Percentiles rank a stretch among this genome's conserved stretches.
phyloP scores from a whole-genome alignment of 768 basidiomycete genomes.

The Leccinum truebloodii region DNA sequence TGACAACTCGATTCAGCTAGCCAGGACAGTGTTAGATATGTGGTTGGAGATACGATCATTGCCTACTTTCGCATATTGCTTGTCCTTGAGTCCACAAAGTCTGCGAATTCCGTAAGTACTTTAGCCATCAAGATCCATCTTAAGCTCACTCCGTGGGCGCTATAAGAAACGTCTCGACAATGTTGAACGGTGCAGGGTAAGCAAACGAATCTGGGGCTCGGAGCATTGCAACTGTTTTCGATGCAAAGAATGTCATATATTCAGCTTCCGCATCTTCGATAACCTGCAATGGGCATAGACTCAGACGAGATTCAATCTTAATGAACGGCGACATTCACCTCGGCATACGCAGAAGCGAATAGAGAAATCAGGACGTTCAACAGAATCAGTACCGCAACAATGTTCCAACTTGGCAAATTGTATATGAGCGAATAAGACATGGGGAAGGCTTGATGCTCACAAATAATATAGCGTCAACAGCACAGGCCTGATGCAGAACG shows the following conservation, averaged over 20 bases:
- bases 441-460: conserved; percentile 42
- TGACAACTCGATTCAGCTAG: conserved; percentile 75
- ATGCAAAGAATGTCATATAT: conserved; percentile 88
- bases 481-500: conserved; percentile 39
- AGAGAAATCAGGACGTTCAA: conserved; percentile 95
- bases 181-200: conserved; percentile 92
- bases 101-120: conserved; percentile 30
- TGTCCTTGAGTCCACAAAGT: conserved; percentile 44
- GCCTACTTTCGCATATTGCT: conserved; percentile 60
- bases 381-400: conserved; percentile 78
- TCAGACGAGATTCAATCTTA: background rate
- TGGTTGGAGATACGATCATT: background rate
- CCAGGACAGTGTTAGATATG: conserved; percentile 6
- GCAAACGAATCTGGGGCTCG: conserved; percentile 79
- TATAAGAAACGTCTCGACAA: conserved; percentile 77
- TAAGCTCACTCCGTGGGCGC: conserved; percentile 81
- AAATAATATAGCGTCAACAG: conserved; percentile 79
- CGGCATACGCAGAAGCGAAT: conserved; percentile 90
- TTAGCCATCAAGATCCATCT: background rate
- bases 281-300: conserved; percentile 47
- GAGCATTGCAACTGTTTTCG: conserved; percentile 84
- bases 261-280: conserved; percentile 86
- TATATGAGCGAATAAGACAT: conserved; percentile 1
- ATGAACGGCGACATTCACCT: conserved; percentile 48
- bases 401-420: conserved; percentile 63